Evolutionary conservation across 116 monocot genomes (phyloP), one percentile per base, ranked within the genome.

Genomic region (Papilionanthe hybrid): DNA sequence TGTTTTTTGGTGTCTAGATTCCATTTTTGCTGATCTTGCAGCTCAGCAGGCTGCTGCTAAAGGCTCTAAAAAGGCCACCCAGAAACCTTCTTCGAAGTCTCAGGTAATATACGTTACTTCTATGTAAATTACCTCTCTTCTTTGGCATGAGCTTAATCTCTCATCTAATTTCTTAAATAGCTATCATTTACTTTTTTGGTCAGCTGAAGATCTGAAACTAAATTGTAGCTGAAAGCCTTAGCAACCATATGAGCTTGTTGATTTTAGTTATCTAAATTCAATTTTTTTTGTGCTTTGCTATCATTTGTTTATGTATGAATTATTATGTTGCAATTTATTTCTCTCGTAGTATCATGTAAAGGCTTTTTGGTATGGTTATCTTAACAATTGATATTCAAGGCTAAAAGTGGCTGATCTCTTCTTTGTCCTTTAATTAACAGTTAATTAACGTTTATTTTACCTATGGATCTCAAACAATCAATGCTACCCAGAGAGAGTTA

Each of bases 1-100:
- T 82, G 80, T 91, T 43, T 75, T 93, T 23, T 99, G 93, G 99
- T 93, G 88, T 79, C 79, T 99, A 58, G 99, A 99, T 77, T 75
- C 78, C 47, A 87, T 99, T 48, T 84, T 95, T 81, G 81, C 87
- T 74, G 99, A 99, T 55, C 63, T 99, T 63, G 85, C 85, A 78
- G 82, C 50, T 68, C 94, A 85, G 75, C 83, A 83, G 75, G 73
- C 87, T 42, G 75, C 82, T 75, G 80, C 85, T 80, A 99, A 99
- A 84, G 86, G 86, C 67, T 84, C 89, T 48, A 99, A 92, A 77
- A 95, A 93, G 68, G n/a, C 81, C 42, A 75, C 47, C 43, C 87
- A 90, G 47, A 87, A 87, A 63, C 71, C 90, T 72, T 80, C 91
- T 67, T 75, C 94, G 77, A 91, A 93, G 83, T 87, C 86, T 71